Conservation (phyloP, 768 basidiomycete species). For the Psilocybe tampanensis region DNA sequence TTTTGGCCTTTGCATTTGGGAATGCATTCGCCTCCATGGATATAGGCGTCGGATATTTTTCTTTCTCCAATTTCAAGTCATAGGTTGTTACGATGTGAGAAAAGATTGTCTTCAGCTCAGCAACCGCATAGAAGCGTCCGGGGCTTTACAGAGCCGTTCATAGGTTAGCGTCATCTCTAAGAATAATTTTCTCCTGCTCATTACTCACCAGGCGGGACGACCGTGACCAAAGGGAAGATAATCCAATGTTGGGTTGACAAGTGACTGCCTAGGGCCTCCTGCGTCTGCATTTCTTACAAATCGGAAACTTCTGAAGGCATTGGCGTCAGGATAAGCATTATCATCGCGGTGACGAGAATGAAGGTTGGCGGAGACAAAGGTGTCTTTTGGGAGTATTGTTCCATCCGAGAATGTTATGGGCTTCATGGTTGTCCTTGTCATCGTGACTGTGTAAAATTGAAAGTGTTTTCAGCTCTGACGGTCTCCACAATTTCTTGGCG, state of each 20-base stretch:
- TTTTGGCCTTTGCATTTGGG: constrained; percentile 5
- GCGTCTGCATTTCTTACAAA: constrained; percentile 28
- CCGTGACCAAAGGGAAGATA: constrained; percentile 39
- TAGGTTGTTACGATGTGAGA: constrained; percentile 42
- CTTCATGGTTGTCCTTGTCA: constrained; percentile 34
- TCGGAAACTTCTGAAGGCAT: constrained; percentile 44
- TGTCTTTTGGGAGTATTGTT: constrained; percentile 39
- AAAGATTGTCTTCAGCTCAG: constrained; percentile 45
- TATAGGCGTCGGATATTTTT: constrained; percentile 10
- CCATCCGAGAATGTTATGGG: constrained; percentile 49
- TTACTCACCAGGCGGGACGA: constrained; percentile 26
- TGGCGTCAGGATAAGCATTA: constrained; percentile 32
- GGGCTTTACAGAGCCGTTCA: constrained; percentile 19
- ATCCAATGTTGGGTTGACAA: constrained; percentile 24
- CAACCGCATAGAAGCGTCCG: constrained; percentile 46
- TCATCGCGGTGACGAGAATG: constrained; percentile 31
- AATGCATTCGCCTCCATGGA: neutral
- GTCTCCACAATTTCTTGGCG: neutral
- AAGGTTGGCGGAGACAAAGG: constrained; percentile 31
- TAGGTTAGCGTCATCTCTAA: neutral
- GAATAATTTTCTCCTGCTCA: neutral
- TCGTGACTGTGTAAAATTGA: constrained; percentile 11
- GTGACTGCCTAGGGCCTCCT: constrained; percentile 16
- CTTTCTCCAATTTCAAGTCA: constrained; percentile 37
- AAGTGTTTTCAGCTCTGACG: neutral